These are phyloP conservation scores for Stemphylium vesicarium DNA, from an alignment of 2,329 filamentous ascomycete species.

Conservation along the genomic window DNA sequence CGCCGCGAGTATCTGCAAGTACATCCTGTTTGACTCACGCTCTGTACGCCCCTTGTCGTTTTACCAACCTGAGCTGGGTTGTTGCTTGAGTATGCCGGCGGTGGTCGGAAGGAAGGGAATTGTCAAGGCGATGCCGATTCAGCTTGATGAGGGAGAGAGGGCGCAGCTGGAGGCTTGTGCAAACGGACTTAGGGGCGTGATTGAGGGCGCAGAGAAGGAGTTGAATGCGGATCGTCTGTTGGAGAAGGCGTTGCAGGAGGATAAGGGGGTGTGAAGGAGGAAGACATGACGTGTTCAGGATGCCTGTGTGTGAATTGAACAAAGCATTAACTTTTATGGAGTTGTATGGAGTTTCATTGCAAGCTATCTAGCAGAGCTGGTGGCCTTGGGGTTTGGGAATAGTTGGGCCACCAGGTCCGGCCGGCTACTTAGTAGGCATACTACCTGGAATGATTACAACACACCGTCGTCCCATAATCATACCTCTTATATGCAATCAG, in stretches of 20 bases:
- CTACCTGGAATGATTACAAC: background rate
- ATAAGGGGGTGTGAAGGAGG: constrained; percentile 15
- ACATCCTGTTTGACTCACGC: constrained; percentile 57
- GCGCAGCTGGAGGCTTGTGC: constrained; percentile 45
- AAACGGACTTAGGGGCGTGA: constrained; percentile 43
- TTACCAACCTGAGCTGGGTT: constrained; percentile 55
- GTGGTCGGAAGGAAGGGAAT: constrained; percentile 58
- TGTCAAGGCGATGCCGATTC: constrained; percentile 47
- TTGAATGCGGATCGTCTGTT: constrained; percentile 35
- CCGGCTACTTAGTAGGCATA: no score
- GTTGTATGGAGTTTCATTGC: no score
- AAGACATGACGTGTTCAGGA: background rate
- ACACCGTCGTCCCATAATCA: background rate
- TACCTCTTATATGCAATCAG: background rate
- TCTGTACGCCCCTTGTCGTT: constrained; percentile 58
- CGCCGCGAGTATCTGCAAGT: constrained; percentile 57
- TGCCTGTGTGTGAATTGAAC: no score
- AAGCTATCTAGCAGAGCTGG: no score
- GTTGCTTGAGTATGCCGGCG: constrained; percentile 59
- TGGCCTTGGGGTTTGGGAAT: no score
- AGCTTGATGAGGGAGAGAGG: constrained; percentile 45
- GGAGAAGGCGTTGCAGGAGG: constrained; percentile 33
- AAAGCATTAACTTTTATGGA: no score
- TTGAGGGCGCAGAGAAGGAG: constrained; percentile 49
- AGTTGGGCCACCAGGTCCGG: no score